Evolutionary conservation across 1,284 basidiomycete genomes (phyloP), one percentile per base, ranked within the genome.

Genomic region (Ceratobasidium sp.): DNA sequence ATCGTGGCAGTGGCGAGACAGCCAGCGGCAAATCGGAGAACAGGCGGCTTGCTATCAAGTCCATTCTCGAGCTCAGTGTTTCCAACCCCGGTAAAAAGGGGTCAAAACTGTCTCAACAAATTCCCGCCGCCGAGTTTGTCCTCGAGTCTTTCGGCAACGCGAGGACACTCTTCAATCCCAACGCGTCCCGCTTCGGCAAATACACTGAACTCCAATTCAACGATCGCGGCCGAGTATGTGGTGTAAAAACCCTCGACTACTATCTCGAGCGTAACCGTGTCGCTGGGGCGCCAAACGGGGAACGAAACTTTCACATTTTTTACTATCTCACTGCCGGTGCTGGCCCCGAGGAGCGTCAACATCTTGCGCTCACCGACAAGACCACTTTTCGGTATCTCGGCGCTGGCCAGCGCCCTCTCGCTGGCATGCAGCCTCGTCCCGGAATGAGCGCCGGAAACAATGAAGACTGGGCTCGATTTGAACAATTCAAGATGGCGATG

Each of bases 231-330:
- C 89, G 95, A 13, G 86, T 99, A 0, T 91, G 89, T 71, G 97
- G 98, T 79, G 86, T 96, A 82, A 99, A 99, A 85, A 97, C 95
- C 0, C 91, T 99, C 80, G 96, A 99, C 82, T 99, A 99, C 86
- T 98, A 97, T 85, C 89, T 99, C 76, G 96, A 99, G 84, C 89
- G 94, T 61, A 93, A 92, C 77, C 90, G 95, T 19, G 94, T 97
- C 22, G 89, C 93, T 4, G 90, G 90, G 54, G 90, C 92, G 0
- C 92, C 92, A 2, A 92, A 90, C 0, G 95, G 95, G 74, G 95
- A 98, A 84, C 90, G 96, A 34, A 98, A 97, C 81, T 99, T 99
- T 84, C 96, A 99, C 84, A 94, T 97, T 64, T 98, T 99, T 84
- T 97, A 98, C 84, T 97, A 98, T 84, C 90, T 99, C 81, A 90